Percentiles rank a stretch among this genome's conserved stretches.
Conservation (phyloP, 371 early-diverging fungal species). For the Actinomucor elegans region DNA sequence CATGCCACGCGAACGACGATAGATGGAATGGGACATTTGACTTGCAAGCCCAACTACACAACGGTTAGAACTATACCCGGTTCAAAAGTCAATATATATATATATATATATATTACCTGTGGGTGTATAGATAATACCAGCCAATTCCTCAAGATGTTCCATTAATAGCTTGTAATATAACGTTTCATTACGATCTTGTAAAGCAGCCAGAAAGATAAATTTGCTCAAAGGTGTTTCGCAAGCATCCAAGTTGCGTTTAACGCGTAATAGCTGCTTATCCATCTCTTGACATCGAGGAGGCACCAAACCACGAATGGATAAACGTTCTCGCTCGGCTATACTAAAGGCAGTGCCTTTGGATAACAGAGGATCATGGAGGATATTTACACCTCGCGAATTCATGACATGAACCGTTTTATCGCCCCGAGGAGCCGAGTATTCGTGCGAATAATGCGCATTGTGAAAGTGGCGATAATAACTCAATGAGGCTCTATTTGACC, state of each 20-base stretch:
- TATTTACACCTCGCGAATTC: conserved; percentile 53
- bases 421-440: conserved; percentile 45
- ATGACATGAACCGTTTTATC: conserved; percentile 58
- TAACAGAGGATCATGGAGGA: conserved; percentile 59
- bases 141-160: conserved; percentile 53
- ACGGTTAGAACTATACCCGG: no score
- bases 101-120: no score
- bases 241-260: conserved; percentile 60
- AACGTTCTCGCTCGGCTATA: conserved; percentile 61
- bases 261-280: conserved; percentile 61
- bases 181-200: conserved; percentile 67
- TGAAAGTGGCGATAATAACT: no score
- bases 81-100: conserved; percentile 8
- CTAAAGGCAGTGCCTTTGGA: conserved; percentile 63
- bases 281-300: conserved; percentile 68
- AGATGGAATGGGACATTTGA: conserved; percentile 60
- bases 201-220: conserved; percentile 51
- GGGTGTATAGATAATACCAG: conserved; percentile 52
- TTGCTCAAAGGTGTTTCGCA: conserved; percentile 60
- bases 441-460: no score
- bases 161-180: conserved; percentile 66
- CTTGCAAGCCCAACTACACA: conserved; percentile 52
- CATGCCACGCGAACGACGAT: conserved; percentile 66
- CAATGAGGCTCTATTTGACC: no score
- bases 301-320: conserved; percentile 68